phyloP scores from a whole-genome alignment of 805 yeast genomes.

The Kodamaea leandrae region DNA sequence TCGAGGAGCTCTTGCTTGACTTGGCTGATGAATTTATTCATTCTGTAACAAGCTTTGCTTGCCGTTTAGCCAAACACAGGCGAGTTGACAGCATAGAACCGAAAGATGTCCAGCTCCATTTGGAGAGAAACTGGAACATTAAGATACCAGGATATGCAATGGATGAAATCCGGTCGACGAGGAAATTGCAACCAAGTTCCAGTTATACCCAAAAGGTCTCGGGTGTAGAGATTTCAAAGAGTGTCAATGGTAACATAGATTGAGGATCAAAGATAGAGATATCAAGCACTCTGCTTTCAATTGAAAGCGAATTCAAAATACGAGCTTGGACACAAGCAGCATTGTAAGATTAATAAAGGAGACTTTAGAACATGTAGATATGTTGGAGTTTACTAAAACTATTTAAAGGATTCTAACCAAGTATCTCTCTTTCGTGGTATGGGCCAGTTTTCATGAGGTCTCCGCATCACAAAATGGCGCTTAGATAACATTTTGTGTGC shows the following conservation, averaged over 20 bases:
- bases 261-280: background rate
- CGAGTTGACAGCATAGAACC: slow-evolving; percentile 84
- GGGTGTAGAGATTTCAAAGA: slow-evolving; percentile 64
- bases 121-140: slow-evolving; percentile 93
- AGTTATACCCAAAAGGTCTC: slow-evolving; percentile 64
- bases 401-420: too few species aligned
- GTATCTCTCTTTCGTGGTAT: too few species aligned
- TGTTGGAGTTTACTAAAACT: too few species aligned
- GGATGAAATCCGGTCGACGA: slow-evolving; percentile 80
- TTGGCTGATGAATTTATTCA: slow-evolving; percentile 94
- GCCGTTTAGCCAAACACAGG: slow-evolving; percentile 92
- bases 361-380: too few species aligned
- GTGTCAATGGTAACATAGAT: slow-evolving; percentile 51
- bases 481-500: too few species aligned
- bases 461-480: too few species aligned
- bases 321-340: too few species aligned
- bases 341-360: too few species aligned
- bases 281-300: background rate
- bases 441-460: too few species aligned
- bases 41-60: slow-evolving; percentile 88
- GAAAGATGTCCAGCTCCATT: slow-evolving; percentile 84
- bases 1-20: slow-evolving; percentile 85
- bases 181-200: slow-evolving; percentile 67
- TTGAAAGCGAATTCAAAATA: too few species aligned
- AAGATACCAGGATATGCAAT: slow-evolving; percentile 90